Evolutionary conservation across 169 alveolate species (phyloP).

Genomic region (Eimeria acervulina): DNA sequence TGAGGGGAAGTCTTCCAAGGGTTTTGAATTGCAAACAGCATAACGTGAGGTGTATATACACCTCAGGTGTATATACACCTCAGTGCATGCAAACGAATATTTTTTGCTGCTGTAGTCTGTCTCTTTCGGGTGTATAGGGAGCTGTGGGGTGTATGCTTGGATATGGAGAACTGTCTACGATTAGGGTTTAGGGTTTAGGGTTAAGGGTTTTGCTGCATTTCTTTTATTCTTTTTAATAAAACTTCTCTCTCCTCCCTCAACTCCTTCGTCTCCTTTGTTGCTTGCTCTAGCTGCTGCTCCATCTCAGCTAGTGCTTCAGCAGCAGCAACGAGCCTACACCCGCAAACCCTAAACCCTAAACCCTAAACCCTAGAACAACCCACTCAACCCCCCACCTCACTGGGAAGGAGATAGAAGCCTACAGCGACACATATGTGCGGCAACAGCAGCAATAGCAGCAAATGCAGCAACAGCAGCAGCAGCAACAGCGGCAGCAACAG

Average conservation of each 20-base stretch:
- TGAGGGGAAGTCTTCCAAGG: too few species aligned
- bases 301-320: slow-evolving; percentile 39
- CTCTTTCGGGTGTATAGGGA: slow-evolving; percentile 17
- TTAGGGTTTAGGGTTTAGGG: neutral
- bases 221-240: neutral
- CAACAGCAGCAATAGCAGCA: neutral
- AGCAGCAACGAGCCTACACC: slow-evolving; percentile 7
- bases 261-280: neutral
- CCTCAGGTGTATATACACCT: neutral
- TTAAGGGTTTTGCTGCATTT: neutral
- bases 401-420: too few species aligned
- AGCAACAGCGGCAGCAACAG: slow-evolving; percentile 25
- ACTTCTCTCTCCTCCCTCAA: neutral
- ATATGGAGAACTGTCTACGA: neutral
- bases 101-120: neutral
- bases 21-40: neutral
- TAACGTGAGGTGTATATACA: neutral
- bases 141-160: neutral
- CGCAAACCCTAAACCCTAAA: slow-evolving; percentile 35
- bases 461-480: slow-evolving; percentile 16
- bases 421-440: neutral
- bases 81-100: too few species aligned
- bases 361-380: slow-evolving; percentile 26
- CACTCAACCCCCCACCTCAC: neutral
- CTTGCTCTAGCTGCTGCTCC: slow-evolving; percentile 35